phyloP scores from a whole-genome alignment of 164 flowering plant genomes.

The Kingdonia uniflora region DNA sequence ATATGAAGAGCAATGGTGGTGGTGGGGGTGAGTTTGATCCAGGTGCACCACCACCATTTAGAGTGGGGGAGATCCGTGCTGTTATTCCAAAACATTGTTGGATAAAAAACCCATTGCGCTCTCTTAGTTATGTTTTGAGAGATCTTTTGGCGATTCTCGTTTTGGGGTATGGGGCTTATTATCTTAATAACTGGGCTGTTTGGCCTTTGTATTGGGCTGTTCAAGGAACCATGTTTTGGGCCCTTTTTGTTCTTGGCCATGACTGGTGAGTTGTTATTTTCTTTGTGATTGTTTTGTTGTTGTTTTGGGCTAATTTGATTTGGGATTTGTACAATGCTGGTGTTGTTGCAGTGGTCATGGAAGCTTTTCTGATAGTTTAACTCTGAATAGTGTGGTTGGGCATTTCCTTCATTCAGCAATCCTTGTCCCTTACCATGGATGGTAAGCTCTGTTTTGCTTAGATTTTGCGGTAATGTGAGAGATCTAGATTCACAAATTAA shows the following conservation, averaged over 20 bases:
- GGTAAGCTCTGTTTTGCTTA: constrained; percentile 32
- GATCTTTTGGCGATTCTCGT: constrained; percentile 53
- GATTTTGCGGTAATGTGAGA: too few species aligned
- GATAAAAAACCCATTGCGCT: constrained; percentile 73
- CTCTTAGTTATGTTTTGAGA: constrained; percentile 69
- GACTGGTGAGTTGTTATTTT: constrained; percentile 39
- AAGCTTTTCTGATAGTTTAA: constrained; percentile 54
- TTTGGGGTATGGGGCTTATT: constrained; percentile 51
- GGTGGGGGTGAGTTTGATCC: constrained; percentile 33
- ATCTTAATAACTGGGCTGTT: constrained; percentile 47
- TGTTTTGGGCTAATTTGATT: neutral
- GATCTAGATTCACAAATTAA: too few species aligned
- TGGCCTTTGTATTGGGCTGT: constrained; percentile 81
- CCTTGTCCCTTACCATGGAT: constrained; percentile 85
- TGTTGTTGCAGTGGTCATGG: constrained; percentile 64
- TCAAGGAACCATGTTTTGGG: constrained; percentile 91
- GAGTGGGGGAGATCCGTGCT: constrained; percentile 46
- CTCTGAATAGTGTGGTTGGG: constrained; percentile 60
- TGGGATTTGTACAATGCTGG: neutral
- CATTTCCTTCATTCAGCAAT: constrained; percentile 74
- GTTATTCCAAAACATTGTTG: constrained; percentile 83
- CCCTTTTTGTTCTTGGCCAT: constrained; percentile 84
- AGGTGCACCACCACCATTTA: constrained; percentile 62
- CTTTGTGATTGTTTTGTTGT: neutral
- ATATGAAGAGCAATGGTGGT: constrained; percentile 9